Evolutionary conservation across 108 stramenopile species (phyloP), one percentile per base, ranked within the genome.

Genomic region (Pseudonitzschia delicatissima): DNA sequence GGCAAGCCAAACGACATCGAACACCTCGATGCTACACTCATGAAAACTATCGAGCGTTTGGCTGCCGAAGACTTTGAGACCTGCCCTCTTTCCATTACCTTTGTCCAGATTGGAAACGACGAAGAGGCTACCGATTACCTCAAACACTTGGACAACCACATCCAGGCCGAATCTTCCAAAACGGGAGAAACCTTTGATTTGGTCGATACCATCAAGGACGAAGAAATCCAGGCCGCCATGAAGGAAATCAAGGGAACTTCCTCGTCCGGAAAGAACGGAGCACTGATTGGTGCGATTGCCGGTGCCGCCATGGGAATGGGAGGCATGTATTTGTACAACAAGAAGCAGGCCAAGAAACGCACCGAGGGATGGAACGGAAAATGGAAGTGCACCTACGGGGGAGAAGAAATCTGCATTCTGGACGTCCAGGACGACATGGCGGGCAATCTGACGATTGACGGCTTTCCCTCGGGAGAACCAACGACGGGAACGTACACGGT

Each of bases 171-270:
- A 20, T 42, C 25, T 40, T 20, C 60, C 4, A 21, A 11, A 6
- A 44, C 5, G n/a, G 60, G 60, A 23, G 60, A 61, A 61, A 61
- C 21, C 8, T 44, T 61, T 12, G 60, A 61, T 21, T 21, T 61
- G 15, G 60, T 61, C 20, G 60, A 61, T 61, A 61, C 60, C 60
- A 36, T 61, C n/a, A 61, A 61, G 42, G 60, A 61, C n/a, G 60
- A 40, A 40, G 60, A 61, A 33, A 61, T 61, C 39, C 37, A 61
- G 40, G 42, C 37, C 15, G 60, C 60, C 9, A 61, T 61, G 60
- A 13, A 20, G 8, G 60, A 61, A 42, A 44, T 61, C 39, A 61
- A 61, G 21, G 60, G 60, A 5, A 44, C 42, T 11, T 3, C 23
- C 8, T 4, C 5, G 3, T 20, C 11, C 33, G 60, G 60, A 40